Evolutionary conservation across 768 basidiomycete species (phyloP), one percentile per base, ranked within the genome.

Genomic region (Hericium erinaceus): DNA sequence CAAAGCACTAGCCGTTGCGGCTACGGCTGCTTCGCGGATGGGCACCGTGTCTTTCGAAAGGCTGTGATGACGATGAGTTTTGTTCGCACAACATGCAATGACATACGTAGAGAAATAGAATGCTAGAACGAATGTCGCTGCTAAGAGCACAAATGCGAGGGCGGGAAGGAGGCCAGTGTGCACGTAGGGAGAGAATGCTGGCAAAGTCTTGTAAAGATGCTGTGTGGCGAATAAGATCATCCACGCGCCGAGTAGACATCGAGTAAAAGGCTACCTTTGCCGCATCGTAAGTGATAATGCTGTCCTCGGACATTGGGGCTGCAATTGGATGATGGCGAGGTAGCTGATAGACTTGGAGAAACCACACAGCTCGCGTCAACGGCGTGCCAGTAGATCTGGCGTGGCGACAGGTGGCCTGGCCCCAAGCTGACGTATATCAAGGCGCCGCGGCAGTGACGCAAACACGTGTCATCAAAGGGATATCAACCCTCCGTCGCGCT

Each of bases 41-140:
- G 82, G 81, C 28, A 89, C 55, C 9, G 77, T 78, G 65, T 79
- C 76, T 76, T 87, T 92, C 61, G 89, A 86, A 39, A 95, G 80
- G 54, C 93, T 95, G 73, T 61, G 41, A 38, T 54, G 18, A 20
- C 56, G 8, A 33, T 33, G 33, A 33, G 22, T 28, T 52, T 52
- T 50, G 58, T 39, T 28, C 39, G 16, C 37, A 58, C 37, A 40
- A n/a, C 48, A 52, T 55, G 38, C 26, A 54, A 60, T 33, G 5
- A 78, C 84, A 60, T 67, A 89, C 85, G 84, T 95, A 60, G 93
- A 86, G 71, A 91, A 92, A 75, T 94, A 92, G 77, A 95, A 95
- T 0, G 87, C 80, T 44, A 95, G 82, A n/a, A 67, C 80, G 67
- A 97, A 95, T 1, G 92, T 92, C 16, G 81, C 73, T 1, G 80